Base-by-base conservation (phyloP, 495 filamentous ascomycete species). In the Hypoxylon rickii region DNA sequence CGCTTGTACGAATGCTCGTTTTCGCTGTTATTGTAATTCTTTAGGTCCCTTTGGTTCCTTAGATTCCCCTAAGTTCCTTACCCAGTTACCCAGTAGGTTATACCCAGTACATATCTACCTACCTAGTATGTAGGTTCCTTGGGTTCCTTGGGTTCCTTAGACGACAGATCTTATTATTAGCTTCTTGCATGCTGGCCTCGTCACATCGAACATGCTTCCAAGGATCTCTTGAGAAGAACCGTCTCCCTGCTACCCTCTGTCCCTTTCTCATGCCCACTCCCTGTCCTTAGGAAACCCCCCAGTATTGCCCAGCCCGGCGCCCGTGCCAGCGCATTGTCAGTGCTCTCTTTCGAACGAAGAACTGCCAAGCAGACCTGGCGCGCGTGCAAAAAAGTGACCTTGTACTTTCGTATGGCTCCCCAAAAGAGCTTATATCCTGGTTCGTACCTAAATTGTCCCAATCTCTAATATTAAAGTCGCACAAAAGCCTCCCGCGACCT, bases 401-500 rank as follows among this genome's bases (percentile, higher is more conserved):
- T 66, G 70, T 69, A 70, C 68, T 71, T 67, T 63, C 67, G 68
- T 62, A 57, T 63, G 49, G 58, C 54, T 44, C 58, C 60, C 63
- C 66, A 57, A 64, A 66, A 61, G 58, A 66, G 59, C 63, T 59
- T 57, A 55, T 61, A 64, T 61, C 64, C 64, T 65, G 67, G 61
- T 62, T 60, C 65, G 42, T 64, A 59, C 60, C 60, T 61, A 65
- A 63, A 62, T 61, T 64, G 58, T 64, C 57, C 65, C 59, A 59
- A 65, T 63, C 65, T 68, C 55, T 64, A 66, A 64, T 67, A 66
- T 71, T 73, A 70, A 74, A 78, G 75, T 77, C 71, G 76, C 76
- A 79, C 76, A 76, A 79, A 77, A 79, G 72, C 67, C 73, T 70
- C 65, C 66, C 58, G 61, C 65, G 70, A 72, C 73, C 55, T 63